Base-by-base conservation (phyloP, 768 basidiomycete genomes). In the Panus rudis region DNA sequence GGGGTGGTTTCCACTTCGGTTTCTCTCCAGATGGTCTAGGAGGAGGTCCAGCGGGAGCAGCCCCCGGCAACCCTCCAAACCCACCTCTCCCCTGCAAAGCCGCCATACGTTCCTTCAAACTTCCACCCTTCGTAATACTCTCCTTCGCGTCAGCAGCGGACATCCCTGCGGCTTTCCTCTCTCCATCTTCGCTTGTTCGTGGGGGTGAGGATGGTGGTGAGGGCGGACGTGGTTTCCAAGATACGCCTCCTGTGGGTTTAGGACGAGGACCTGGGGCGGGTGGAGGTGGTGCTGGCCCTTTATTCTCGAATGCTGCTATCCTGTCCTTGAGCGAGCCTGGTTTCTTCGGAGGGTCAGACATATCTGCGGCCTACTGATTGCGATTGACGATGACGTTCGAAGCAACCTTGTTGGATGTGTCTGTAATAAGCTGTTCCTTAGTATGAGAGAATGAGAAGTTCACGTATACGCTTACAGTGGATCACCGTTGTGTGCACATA, bases 41-140 rank as follows among this genome's bases (percentile, higher is more conserved):
- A 35, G 33, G 33, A 20, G 33, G 33, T 10, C 10, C 10, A 14
- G 33, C 7, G 1, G 81, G 72, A 13, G 70, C 58, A n/a, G 61
- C 48, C 4, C 61, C 50, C 0, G 61, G 53, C 1, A 58, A 57
- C 2, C 67, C 73, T 13, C 87, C 87, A 55, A 94, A 90, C 8
- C 70, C 90, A 13, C 87, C 85, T 34, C 73, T 80, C 6, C 86
- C 89, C 59, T 92, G 87, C 27, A 97, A 66, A 3, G 92, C 91
- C 23, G 92, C 92, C 92, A 98, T 96, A 27, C 94, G 79, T 46
- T 96, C 94, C 66, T 83, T 92, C 52, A 98, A 64, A 44, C 87
- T 89, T 4, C 78, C 84, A 3, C 76, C 84, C 43, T 79, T 79
- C 4, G 75, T 76, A 62, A 94, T 93, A 54, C 84, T 85, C 55